Conservation (phyloP, 352 stramenopile species). For the Saprolegnia diclina region DNA sequence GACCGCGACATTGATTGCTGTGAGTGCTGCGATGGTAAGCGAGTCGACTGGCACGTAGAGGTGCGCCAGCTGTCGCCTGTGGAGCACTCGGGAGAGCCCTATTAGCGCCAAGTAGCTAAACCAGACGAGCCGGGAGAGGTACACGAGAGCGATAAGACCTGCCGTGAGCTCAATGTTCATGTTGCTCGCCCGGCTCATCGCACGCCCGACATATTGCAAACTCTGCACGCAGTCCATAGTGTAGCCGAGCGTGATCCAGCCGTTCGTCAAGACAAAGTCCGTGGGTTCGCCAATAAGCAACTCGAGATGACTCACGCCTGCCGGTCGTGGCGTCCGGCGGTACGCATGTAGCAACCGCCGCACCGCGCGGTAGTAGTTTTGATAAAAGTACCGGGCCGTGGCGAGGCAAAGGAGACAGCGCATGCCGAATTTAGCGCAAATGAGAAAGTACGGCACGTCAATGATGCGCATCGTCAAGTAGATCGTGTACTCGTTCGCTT, state of each 20-base stretch:
- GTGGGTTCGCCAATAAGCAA: neutral
- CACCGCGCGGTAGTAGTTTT: neutral
- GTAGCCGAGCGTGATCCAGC: slow-evolving; percentile 1
- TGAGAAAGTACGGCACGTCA: neutral
- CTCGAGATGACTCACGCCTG: neutral
- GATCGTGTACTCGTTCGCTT: neutral
- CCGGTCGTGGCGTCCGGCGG: neutral
- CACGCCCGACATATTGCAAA: neutral
- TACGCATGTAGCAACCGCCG: neutral
- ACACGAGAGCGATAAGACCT: neutral
- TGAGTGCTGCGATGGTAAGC: neutral
- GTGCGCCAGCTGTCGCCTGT: neutral
- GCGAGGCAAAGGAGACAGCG: neutral
- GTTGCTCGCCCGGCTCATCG: neutral
- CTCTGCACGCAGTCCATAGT: neutral
- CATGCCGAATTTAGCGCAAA: neutral
- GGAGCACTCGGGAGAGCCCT: neutral
- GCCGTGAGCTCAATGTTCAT: neutral
- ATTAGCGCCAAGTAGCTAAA: neutral
- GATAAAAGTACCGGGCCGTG: neutral
- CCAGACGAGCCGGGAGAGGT: slow-evolving; percentile 1
- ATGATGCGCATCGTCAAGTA: neutral
- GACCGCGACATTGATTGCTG: neutral
- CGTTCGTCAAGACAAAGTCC: neutral
- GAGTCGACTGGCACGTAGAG: neutral